Percentiles rank a stretch among this genome's conserved stretches.
Conservation (phyloP, 2,329 filamentous ascomycete species). For the Exutisphaerella laricina region DNA sequence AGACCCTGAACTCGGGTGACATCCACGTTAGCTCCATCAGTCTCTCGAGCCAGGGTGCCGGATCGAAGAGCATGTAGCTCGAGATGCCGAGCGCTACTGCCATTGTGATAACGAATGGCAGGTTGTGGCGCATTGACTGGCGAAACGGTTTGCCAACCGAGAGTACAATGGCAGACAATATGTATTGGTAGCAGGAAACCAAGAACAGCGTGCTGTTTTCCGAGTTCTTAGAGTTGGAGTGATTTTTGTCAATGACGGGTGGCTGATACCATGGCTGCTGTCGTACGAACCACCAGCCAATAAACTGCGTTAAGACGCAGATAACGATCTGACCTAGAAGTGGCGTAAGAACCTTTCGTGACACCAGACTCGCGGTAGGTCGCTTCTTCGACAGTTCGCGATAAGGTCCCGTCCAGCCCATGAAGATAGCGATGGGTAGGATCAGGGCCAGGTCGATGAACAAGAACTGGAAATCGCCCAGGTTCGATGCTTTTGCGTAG, state of each 20-base stretch:
- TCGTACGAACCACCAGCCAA: constrained; percentile 68
- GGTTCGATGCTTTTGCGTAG: constrained; percentile 86
- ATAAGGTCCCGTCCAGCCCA: constrained; percentile 93
- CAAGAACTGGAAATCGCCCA: constrained; percentile 96
- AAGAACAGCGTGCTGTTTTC: constrained; percentile 91
- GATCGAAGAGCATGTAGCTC: constrained; percentile 73
- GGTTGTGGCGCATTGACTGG: constrained; percentile 71
- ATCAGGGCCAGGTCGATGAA: constrained; percentile 93
- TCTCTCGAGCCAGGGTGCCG: constrained; percentile 60
- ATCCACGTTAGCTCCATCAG: constrained; percentile 85
- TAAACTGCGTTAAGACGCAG: constrained; percentile 69
- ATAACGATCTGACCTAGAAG: constrained; percentile 83
- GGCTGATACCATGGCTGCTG: constrained; percentile 81
- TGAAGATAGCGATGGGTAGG: constrained; percentile 93
- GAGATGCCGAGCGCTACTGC: constrained; percentile 61
- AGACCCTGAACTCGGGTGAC: constrained; percentile 64
- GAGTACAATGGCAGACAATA: constrained; percentile 79
- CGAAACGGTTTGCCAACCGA: constrained; percentile 90
- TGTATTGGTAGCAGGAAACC: constrained; percentile 90
- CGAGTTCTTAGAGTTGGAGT: constrained; percentile 83
- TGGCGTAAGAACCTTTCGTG: constrained; percentile 83
- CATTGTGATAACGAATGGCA: constrained; percentile 79
- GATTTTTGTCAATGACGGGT: constrained; percentile 67
- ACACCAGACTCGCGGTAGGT: constrained; percentile 87
- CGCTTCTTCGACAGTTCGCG: constrained; percentile 72